A percentile compares a stretch with the other conserved stretches of the same genome.
Conservation (phyloP, 441 rosid species). For the Breynia disticha region DNA sequence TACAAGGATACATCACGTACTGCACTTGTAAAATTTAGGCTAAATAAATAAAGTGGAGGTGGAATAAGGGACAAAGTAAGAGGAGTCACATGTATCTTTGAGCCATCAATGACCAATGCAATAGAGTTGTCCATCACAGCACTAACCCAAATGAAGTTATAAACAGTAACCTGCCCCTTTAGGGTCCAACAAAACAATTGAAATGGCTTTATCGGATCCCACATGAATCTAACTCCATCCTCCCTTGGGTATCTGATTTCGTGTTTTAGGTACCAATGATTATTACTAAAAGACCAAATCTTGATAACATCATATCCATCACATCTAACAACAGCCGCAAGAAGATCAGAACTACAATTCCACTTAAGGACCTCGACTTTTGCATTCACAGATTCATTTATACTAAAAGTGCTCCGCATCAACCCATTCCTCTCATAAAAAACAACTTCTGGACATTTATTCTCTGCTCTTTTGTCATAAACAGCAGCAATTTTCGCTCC, state of each 20-base stretch:
- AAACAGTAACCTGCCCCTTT: constrained; percentile 51
- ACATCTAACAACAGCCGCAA: constrained; percentile 64
- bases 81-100: constrained; percentile 68
- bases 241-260: constrained; percentile 52
- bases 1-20: constrained; percentile 57
- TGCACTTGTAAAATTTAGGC: constrained; percentile 53
- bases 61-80: constrained; percentile 78
- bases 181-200: constrained; percentile 81
- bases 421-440: constrained; percentile 89
- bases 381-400: constrained; percentile 38
- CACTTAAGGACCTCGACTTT: constrained; percentile 61
- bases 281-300: constrained; percentile 80
- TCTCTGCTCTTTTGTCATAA: constrained; percentile 45
- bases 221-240: constrained; percentile 66
- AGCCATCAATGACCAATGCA: constrained; percentile 69
- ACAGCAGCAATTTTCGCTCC: constrained; percentile 85
- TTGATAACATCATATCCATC: constrained; percentile 47
- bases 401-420: constrained; percentile 58
- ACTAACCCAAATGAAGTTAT: constrained; percentile 65
- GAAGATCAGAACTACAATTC: constrained; percentile 90
- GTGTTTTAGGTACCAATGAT: constrained; percentile 87
- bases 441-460: constrained; percentile 45
- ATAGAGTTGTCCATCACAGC: constrained; percentile 72
- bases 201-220: constrained; percentile 87
- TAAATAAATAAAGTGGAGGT: constrained; percentile 74